Conservation (phyloP, 2,329 filamentous ascomycete genomes). For the Westerdykella aurantiaca region DNA sequence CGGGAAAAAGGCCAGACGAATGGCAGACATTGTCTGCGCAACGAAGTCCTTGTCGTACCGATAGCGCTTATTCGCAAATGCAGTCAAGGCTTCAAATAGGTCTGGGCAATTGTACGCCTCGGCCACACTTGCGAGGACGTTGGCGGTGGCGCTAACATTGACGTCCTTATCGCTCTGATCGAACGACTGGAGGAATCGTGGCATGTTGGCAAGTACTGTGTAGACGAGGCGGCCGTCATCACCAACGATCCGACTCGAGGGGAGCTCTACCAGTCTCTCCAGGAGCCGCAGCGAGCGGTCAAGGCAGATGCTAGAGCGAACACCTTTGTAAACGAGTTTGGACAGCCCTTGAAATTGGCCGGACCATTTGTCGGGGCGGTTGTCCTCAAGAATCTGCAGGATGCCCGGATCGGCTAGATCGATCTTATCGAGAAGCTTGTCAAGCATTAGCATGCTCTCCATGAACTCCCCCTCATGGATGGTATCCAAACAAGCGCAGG, state of each 20-base stretch:
- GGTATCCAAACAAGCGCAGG: slow-evolving; percentile 90
- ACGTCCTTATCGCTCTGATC: slow-evolving; percentile 56
- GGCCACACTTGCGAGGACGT: slow-evolving; percentile 64
- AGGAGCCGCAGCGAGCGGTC: slow-evolving; percentile 71
- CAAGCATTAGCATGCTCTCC: slow-evolving; percentile 85
- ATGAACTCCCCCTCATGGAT: slow-evolving; percentile 95
- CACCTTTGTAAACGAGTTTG: slow-evolving; percentile 79
- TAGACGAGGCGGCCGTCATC: slow-evolving; percentile 78
- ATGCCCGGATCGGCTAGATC: slow-evolving; percentile 68
- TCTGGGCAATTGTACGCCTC: slow-evolving; percentile 63
- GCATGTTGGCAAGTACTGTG: slow-evolving; percentile 84
- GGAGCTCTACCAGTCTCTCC: slow-evolving; percentile 70
- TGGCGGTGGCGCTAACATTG: slow-evolving; percentile 54
- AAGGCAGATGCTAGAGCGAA: slow-evolving; percentile 79
- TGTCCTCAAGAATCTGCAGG: slow-evolving; percentile 66
- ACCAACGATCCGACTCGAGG: slow-evolving; percentile 74
- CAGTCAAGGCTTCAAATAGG: slow-evolving; percentile 63
- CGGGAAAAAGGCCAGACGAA: slow-evolving; percentile 75
- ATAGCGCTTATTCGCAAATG: slow-evolving; percentile 63
- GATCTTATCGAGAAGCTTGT: slow-evolving; percentile 76
- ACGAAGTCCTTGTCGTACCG: slow-evolving; percentile 70
- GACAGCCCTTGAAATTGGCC: slow-evolving; percentile 82
- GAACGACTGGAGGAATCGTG: slow-evolving; percentile 73
- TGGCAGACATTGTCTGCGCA: slow-evolving; percentile 63
- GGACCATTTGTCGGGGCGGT: slow-evolving; percentile 81